phyloP scores from a whole-genome alignment of 2,329 filamentous ascomycete species.

The Arthrobotrys conoides region DNA sequence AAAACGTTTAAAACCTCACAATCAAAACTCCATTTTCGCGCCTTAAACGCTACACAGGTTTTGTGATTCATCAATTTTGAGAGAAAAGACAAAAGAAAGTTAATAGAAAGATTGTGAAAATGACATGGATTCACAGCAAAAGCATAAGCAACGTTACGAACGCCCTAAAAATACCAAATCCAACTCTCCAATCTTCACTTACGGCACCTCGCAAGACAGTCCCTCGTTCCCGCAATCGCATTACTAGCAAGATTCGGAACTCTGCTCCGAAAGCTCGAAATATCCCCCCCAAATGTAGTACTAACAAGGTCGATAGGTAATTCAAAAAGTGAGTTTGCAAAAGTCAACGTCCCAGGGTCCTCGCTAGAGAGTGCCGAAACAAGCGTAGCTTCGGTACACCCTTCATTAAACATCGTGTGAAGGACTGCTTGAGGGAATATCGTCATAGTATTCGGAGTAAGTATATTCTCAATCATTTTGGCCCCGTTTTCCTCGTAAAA shows the following conservation, averaged over 20 bases:
- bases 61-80: too few species aligned
- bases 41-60: too few species aligned
- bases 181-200: not conserved
- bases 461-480: slow-evolving; percentile 67
- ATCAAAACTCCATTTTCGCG: too few species aligned
- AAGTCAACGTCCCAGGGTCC: slow-evolving; percentile 71
- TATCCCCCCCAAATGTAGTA: slow-evolving; percentile 68
- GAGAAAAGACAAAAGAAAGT: too few species aligned
- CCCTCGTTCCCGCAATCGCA: slow-evolving; percentile 51
- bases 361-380: slow-evolving; percentile 70
- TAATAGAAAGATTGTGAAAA: too few species aligned
- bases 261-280: slow-evolving; percentile 26
- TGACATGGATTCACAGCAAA: too few species aligned
- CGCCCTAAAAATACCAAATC: not conserved
- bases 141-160: too few species aligned
- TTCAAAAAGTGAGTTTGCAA: slow-evolving; percentile 68
- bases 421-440: slow-evolving; percentile 70
- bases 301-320: slow-evolving; percentile 68
- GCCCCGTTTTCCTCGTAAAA: slow-evolving; percentile 72
- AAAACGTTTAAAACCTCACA: too few species aligned
- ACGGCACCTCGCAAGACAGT: slow-evolving; percentile 45
- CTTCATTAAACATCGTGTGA: slow-evolving; percentile 71
- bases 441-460: slow-evolving; percentile 70
- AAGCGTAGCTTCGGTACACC: slow-evolving; percentile 71
- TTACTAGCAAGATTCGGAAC: slow-evolving; percentile 44